phyloP scores from a whole-genome alignment of 1,139 yeast genomes.

The Debaryomycetaceae sp. region DNA sequence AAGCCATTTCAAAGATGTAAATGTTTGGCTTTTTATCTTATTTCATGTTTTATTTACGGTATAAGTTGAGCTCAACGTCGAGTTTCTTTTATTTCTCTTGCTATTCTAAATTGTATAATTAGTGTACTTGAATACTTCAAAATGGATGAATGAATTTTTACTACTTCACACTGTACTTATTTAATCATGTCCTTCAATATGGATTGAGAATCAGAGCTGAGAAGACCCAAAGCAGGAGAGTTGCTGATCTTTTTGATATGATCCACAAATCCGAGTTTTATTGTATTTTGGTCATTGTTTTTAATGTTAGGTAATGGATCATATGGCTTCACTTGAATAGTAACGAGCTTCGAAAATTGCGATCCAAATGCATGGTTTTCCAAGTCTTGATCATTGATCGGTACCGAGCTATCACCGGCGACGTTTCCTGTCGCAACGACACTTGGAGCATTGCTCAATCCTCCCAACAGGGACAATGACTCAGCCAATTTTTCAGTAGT shows the following conservation, averaged over 20 bases:
- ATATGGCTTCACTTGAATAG: constrained; percentile 55
- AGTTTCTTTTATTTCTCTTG: not conserved
- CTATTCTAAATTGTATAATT: not conserved
- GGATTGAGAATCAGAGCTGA: constrained; percentile 21
- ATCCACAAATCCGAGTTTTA: constrained; percentile 25
- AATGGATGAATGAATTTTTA: not conserved
- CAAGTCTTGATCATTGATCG: constrained; percentile 51
- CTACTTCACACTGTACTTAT: not conserved
- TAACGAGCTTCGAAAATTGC: constrained; percentile 67
- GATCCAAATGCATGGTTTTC: constrained; percentile 81
- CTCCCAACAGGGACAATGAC: constrained; percentile 39
- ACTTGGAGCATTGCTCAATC: constrained; percentile 27
- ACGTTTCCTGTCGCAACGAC: constrained; percentile 13
- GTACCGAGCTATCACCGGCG: constrained; percentile 14
- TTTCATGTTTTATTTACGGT: not conserved
- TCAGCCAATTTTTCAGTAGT: constrained; percentile 53
- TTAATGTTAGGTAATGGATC: constrained; percentile 62
- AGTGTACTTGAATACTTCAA: not conserved
- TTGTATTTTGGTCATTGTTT: constrained; percentile 31
- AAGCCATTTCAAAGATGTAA: too few species aligned
- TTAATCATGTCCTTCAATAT: constrained; percentile 8
- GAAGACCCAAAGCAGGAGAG: constrained; percentile 28
- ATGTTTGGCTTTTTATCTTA: not conserved
- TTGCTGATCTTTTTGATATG: constrained; percentile 29
- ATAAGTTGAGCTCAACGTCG: not conserved